Percentiles rank a stretch among this genome's conserved stretches.
phyloP scores from a whole-genome alignment of 495 filamentous ascomycete genomes.

The Neurospora sp. region DNA sequence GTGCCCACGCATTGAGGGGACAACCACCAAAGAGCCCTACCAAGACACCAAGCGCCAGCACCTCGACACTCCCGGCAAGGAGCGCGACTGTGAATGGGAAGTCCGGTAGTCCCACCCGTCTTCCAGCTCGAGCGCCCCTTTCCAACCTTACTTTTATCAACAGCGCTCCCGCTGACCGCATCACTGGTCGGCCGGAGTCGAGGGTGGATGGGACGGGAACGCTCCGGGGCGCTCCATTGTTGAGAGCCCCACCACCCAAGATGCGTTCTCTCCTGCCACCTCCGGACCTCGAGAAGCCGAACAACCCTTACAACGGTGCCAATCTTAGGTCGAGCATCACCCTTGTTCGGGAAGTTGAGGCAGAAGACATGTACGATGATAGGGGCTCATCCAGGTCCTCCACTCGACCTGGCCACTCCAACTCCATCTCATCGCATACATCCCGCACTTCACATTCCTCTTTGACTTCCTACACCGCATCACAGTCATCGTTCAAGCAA shows the following conservation, averaged over 20 bases:
- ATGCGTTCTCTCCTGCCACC: slow-evolving; percentile 73
- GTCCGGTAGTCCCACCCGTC: slow-evolving; percentile 58
- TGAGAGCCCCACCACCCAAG: slow-evolving; percentile 68
- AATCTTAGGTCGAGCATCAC: slow-evolving; percentile 52
- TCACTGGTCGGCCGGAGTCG: slow-evolving; percentile 28
- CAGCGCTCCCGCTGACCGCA: slow-evolving; percentile 64
- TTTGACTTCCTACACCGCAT: slow-evolving; percentile 10
- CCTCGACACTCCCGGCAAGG: slow-evolving; percentile 16
- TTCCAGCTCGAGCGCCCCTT: slow-evolving; percentile 71
- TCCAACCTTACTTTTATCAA: slow-evolving; percentile 69
- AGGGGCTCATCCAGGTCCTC: slow-evolving; percentile 14
- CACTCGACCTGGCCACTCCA: slow-evolving; percentile 7
- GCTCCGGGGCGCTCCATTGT: slow-evolving; percentile 35
- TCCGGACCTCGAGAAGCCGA: slow-evolving; percentile 55
- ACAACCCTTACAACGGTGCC: slow-evolving; percentile 49
- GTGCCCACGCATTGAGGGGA: slow-evolving; percentile 14
- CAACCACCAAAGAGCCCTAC: slow-evolving; percentile 42
- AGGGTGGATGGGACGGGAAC: slow-evolving; percentile 19
- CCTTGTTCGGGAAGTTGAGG: slow-evolving; percentile 60
- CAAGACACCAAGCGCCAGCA: slow-evolving; percentile 53
- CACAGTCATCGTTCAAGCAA: neutral
- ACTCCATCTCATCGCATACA: slow-evolving; percentile 10
- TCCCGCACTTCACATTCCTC: slow-evolving; percentile 19
- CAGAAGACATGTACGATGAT: slow-evolving; percentile 83
- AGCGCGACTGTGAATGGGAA: slow-evolving; percentile 19